A percentile compares a stretch with the other conserved stretches of the same genome.
Evolutionary conservation across 2,329 filamentous ascomycete species (phyloP).

Genomic region (Colletotrichum noveboracense): DNA sequence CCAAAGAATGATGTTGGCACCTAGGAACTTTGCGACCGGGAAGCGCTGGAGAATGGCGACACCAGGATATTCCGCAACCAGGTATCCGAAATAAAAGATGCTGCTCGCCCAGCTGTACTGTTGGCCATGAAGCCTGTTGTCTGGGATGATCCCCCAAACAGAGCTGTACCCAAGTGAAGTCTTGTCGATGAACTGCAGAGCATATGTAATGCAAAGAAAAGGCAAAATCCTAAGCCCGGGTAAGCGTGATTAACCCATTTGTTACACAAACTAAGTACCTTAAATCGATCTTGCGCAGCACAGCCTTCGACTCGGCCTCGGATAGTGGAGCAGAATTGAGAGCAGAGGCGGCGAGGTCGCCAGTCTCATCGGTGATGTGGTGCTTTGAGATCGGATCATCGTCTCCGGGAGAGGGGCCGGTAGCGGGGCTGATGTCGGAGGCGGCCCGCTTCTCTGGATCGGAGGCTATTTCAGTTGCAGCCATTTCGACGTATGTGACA

Average conservation of each 20-base stretch:
- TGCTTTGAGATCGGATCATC: slow-evolving; percentile 7
- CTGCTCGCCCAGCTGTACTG: slow-evolving; percentile 35
- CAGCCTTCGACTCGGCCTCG: not conserved
- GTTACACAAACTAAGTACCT: not conserved
- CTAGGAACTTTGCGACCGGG: slow-evolving; percentile 32
- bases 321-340: not conserved
- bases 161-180: slow-evolving; percentile 29
- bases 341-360: slow-evolving; percentile 10
- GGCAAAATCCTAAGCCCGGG: not conserved
- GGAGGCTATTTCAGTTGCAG: not conserved
- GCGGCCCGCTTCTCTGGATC: slow-evolving; percentile 16
- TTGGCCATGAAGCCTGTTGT: slow-evolving; percentile 32
- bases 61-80: slow-evolving; percentile 34
- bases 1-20: slow-evolving; percentile 34
- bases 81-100: slow-evolving; percentile 38
- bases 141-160: slow-evolving; percentile 33
- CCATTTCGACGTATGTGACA: not conserved
- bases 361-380: slow-evolving; percentile 13
- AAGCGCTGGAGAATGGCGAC: slow-evolving; percentile 33
- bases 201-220: slow-evolving; percentile 33
- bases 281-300: not conserved
- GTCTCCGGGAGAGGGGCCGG: not conserved
- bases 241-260: not conserved
- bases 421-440: not conserved
- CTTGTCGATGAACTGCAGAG: slow-evolving; percentile 35